Evolutionary conservation across 768 basidiomycete genomes (phyloP), one percentile per base, ranked within the genome.

Genomic region (Amyloporia xantha): DNA sequence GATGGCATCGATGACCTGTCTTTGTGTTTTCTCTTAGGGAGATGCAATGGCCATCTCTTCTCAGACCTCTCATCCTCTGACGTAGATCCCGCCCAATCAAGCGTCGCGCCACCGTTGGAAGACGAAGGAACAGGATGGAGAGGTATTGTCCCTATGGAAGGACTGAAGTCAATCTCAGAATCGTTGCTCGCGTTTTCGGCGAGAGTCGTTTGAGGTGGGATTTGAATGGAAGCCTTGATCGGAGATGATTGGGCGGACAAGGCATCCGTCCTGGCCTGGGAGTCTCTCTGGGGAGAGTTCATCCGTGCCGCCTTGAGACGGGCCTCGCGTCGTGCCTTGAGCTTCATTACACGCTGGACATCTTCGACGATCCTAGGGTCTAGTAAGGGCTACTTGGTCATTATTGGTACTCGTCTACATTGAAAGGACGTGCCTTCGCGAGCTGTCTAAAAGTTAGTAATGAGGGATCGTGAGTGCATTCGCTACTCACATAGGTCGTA

Each of bases 341-440:
- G 66, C 49, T 77, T 79, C 25, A 91, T 60, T 4, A 85, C 87
- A 46, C 80, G 78, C 55, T 89, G 84, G 5, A 91, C 85, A 53
- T 90, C 88, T 62, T 84, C 86, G 46, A 90, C 62, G 53, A 91
- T 83, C 55, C 74, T 75, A n/a, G 87, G 84, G 68, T 91, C 87
- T 91, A 59, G 25, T 38, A 43, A 26, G 19, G 25, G 33, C 54
- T 48, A 25, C 40, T 53, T 47, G 27, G 24, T 5, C 20, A 25
- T 41, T 10, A n/a, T 28, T 38, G 10, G 23, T 25, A 24, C 6
- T 37, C 5, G 3, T 39, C 41, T 26, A 19, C 6, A 17, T 39
- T 39, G 30, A 33, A 39, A 10, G 5, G 19, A 67, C 71, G 70
- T 74, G 75, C 86, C 86, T 78, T 89, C 86, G 40, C 84, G 84